Base-by-base conservation (phyloP, 345 rosid genomes). In the Acer saccharum region DNA sequence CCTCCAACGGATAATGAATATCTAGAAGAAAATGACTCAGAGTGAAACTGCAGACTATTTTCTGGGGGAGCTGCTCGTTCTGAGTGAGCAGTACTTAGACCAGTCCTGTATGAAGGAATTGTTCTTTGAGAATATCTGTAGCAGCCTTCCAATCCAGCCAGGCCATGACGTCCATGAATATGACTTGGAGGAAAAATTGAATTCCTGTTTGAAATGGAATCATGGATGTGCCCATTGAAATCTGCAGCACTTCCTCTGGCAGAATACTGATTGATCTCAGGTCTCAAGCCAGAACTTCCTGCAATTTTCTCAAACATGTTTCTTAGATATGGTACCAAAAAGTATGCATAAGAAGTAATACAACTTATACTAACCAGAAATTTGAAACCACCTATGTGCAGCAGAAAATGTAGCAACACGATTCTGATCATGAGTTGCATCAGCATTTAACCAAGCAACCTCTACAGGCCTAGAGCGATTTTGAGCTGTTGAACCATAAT, bases 21-120 rank as follows among this genome's bases (percentile, higher is more conserved):
- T 78, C 84, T 76, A 23, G 83, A 81, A 69, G 76, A 25, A 64
- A 43, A 65, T 70, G 67, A 41, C 64, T 76, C 82, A 43, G 84
- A 41, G 29, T 58, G 65, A 57, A 69, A 48, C 65, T 66, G 78
- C 57, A 63, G 69, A 29, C 65, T 65, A 61, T 50, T 69, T 63
- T 58, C 82, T 5, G 70, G 61, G 25, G 65, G 69, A 20, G 77
- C 20, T 71, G 73, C 41, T 76, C 54, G 80, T 25, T 43, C 77
- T 27, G 52, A 43, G 20, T 12, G 68, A 39, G 73, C n/a, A 12
- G 73, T 77, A 52, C 77, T 44, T 14, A 61, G 13, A 62, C 61
- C 63, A 68, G 69, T 17, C 58, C 58, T 32, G 55, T 46, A 62
- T 48, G 66, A 58, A 65, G 82, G 77, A 16, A 62, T 52, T 67